These are phyloP conservation scores for Leccinum subrobustum DNA, from an alignment of 1,284 basidiomycete species.

Conservation along the genomic window DNA sequence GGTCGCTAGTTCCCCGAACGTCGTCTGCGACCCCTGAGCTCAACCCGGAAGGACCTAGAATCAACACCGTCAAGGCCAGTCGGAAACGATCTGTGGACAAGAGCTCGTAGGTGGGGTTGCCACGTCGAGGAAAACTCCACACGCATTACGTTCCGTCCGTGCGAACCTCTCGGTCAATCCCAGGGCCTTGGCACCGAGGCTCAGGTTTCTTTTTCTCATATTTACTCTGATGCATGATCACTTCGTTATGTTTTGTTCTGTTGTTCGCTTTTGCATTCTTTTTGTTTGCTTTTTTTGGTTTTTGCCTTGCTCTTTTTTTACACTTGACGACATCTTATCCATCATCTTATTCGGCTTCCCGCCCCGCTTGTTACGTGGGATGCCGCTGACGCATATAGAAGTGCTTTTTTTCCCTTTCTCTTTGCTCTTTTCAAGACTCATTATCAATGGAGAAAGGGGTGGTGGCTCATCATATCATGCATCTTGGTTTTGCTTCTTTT, in stretches of 20 bases:
- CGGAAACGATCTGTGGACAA: conserved; percentile 33
- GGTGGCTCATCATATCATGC: conserved; percentile 3
- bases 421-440: conserved; percentile 2
- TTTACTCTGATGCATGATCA: conserved; percentile 12
- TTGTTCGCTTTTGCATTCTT: conserved; percentile 1
- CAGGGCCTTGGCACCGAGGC: neutral
- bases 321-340: conserved; percentile 22
- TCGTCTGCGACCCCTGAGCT: conserved; percentile 28
- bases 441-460: conserved; percentile 9
- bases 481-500: conserved; percentile 9
- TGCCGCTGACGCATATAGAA: conserved; percentile 25
- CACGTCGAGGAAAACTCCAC: conserved; percentile 1
- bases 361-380: conserved; percentile 13
- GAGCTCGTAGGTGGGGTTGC: conserved; percentile 13
- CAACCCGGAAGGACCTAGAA: conserved; percentile 22
- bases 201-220: conserved; percentile 3
- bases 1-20: conserved; percentile 33
- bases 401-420: neutral
- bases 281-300: conserved; percentile 12
- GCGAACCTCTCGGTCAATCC: conserved; percentile 7
- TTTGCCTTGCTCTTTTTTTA: conserved; percentile 3
- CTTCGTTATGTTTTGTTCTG: conserved; percentile 12
- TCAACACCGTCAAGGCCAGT: conserved; percentile 20
- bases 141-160: conserved; percentile 5
- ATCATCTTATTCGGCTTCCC: conserved; percentile 27